These are phyloP conservation scores for Trichoderma harzianum DNA, from an alignment of 2,329 filamentous ascomycete species.

Conservation along the genomic window DNA sequence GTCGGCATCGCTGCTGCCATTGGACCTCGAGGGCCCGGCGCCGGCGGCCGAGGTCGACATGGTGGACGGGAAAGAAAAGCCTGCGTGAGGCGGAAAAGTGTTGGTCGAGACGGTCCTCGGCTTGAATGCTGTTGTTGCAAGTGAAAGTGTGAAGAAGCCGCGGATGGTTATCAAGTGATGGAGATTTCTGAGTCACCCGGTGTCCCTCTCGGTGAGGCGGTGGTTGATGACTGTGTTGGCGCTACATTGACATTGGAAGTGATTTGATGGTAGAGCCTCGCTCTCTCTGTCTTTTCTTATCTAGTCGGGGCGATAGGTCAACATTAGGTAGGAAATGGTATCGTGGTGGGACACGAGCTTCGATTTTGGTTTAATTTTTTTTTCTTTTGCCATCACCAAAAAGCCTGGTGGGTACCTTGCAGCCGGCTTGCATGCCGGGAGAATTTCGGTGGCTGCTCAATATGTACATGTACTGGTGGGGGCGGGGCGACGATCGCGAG, in stretches of 20 bases:
- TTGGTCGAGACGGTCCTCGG: background rate
- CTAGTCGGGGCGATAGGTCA: background rate
- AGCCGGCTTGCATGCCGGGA: constrained; percentile 14
- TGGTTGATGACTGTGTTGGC: background rate
- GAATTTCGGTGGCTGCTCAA: constrained; percentile 7
- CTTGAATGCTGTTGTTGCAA: background rate
- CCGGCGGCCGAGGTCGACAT: constrained; percentile 31
- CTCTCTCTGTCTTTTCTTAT: background rate
- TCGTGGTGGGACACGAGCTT: constrained; percentile 17
- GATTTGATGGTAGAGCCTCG: background rate
- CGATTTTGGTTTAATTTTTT: background rate
- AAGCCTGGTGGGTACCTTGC: background rate
- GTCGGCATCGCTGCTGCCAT: constrained; percentile 30
- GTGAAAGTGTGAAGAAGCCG: background rate
- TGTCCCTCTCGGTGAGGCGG: background rate
- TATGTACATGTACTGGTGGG: background rate
- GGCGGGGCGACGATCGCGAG: background rate
- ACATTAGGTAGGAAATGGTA: background rate
- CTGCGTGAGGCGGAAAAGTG: background rate
- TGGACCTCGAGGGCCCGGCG: constrained; percentile 21
- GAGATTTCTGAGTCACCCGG: background rate
- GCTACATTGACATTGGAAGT: constrained; percentile 3
- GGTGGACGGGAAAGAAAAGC: background rate
- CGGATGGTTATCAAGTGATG: background rate
- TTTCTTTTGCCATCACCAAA: background rate